These are phyloP conservation scores for Polygonum aviculare DNA, from an alignment of 148 eudicot genomes.

Conservation along the genomic window DNA sequence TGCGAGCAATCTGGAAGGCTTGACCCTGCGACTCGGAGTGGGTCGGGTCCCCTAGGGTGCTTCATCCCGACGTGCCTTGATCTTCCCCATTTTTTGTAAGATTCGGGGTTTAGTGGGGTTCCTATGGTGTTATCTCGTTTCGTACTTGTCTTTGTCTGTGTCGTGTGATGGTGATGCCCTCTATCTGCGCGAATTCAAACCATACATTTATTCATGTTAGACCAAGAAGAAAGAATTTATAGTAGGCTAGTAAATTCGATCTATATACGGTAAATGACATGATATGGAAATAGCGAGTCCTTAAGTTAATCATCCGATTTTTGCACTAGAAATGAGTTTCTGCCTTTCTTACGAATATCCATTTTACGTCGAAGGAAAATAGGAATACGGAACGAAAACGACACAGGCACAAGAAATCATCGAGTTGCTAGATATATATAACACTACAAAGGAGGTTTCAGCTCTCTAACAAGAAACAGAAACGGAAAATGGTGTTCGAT, in stretches of 20 bases:
- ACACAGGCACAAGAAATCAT: too few species aligned
- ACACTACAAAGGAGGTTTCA: too few species aligned
- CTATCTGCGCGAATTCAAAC: neutral
- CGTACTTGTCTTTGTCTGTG: neutral
- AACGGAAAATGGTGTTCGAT: too few species aligned
- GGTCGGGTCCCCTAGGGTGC: slow-evolving; percentile 26
- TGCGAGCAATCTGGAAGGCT: slow-evolving; percentile 61
- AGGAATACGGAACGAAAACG: too few species aligned
- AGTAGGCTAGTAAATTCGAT: neutral
- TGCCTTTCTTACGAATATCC: too few species aligned
- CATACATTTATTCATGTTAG: neutral
- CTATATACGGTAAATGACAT: neutral
- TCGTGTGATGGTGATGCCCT: slow-evolving; percentile 15
- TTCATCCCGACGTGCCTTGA: neutral
- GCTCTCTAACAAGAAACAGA: too few species aligned
- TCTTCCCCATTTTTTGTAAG: neutral
- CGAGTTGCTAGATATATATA: too few species aligned
- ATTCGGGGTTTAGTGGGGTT: neutral
- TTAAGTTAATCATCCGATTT: too few species aligned
- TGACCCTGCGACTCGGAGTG: slow-evolving; percentile 55
- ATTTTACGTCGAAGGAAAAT: too few species aligned
- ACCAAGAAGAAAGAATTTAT: too few species aligned
- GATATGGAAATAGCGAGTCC: too few species aligned
- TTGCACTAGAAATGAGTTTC: too few species aligned
- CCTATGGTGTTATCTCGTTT: neutral